These are phyloP conservation scores for Tilletia indica DNA, from an alignment of 1,284 basidiomycete genomes.

Conservation along the genomic window DNA sequence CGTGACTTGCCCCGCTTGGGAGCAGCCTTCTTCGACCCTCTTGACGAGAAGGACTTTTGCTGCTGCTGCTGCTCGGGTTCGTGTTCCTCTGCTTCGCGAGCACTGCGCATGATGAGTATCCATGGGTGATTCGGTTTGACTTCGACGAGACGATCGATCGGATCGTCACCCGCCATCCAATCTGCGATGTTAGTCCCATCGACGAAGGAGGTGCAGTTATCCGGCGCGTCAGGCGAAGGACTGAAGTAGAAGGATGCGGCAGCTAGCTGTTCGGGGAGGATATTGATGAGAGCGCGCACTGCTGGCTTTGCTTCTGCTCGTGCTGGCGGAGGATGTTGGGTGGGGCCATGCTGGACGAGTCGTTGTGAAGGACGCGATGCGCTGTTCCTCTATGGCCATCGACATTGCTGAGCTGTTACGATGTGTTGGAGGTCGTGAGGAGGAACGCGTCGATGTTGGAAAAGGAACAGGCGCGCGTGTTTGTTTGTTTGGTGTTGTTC, in stretches of 20 bases:
- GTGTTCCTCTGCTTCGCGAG: neutral
- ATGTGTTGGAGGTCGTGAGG: conserved; percentile 2
- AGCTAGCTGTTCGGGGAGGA: conserved; percentile 44
- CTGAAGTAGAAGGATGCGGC: conserved; percentile 46
- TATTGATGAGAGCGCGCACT: conserved; percentile 21
- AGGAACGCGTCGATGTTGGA: neutral
- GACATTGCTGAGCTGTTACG: neutral
- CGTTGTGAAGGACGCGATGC: conserved; percentile 32
- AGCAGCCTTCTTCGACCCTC: conserved; percentile 20
- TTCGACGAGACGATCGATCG: conserved; percentile 31
- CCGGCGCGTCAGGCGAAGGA: conserved; percentile 33
- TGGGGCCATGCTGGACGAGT: conserved; percentile 9
- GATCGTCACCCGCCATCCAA: conserved; percentile 45
- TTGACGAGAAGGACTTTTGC: neutral
- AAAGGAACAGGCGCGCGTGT: no score
- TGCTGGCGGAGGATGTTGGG: conserved; percentile 23
- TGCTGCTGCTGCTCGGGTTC: neutral
- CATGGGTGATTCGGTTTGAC: conserved; percentile 35
- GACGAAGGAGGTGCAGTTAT: conserved; percentile 46
- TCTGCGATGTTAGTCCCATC: conserved; percentile 35
- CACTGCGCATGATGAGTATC: conserved; percentile 34
- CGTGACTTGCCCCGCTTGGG: neutral
- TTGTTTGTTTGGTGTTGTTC: neutral
- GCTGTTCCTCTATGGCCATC: conserved; percentile 33
- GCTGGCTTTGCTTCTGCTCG: conserved; percentile 23